A percentile compares a stretch with the other conserved stretches of the same genome.
Evolutionary conservation across 129 eudicot species (phyloP).

Genomic region (Centella asiatica): DNA sequence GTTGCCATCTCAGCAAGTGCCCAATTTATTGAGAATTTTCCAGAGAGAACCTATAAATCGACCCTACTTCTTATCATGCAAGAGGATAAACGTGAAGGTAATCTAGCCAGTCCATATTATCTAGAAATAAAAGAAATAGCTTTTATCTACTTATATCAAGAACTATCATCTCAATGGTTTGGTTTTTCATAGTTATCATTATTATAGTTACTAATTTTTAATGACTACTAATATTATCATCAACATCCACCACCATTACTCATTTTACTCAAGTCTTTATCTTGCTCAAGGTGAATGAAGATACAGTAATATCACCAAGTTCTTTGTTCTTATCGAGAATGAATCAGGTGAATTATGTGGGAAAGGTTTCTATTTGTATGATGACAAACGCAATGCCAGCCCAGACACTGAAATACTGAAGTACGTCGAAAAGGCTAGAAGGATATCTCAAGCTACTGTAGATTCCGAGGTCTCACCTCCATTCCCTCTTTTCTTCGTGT

Average conservation of each 20-base stretch:
- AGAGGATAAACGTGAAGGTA: constrained; percentile 23
- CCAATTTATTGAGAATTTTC: constrained; percentile 15
- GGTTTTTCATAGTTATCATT: no score
- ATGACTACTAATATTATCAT: no score
- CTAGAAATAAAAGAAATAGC: background rate
- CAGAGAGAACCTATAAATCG: constrained; percentile 19
- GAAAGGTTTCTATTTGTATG: constrained; percentile 31
- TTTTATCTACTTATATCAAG: background rate
- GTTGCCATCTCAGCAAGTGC: constrained; percentile 1
- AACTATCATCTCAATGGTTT: background rate
- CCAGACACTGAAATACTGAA: constrained; percentile 24
- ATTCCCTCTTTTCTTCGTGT: background rate
- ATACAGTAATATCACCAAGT: no score
- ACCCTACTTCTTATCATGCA: constrained; percentile 12
- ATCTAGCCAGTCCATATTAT: background rate
- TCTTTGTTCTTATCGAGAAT: constrained; percentile 2
- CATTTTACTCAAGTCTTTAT: no score
- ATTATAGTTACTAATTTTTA: no score
- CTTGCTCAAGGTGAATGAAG: background rate
- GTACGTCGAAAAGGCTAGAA: constrained; percentile 20
- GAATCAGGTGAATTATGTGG: constrained; percentile 23
- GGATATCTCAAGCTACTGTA: constrained; percentile 6
- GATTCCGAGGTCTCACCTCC: constrained; percentile 23
- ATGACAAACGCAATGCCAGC: constrained; percentile 22
- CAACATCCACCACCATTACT: no score